A percentile compares a stretch with the other conserved stretches of the same genome.
These are phyloP conservation scores for Tulasnella sp. DNA, from an alignment of 768 basidiomycete genomes.

Conservation along the genomic window DNA sequence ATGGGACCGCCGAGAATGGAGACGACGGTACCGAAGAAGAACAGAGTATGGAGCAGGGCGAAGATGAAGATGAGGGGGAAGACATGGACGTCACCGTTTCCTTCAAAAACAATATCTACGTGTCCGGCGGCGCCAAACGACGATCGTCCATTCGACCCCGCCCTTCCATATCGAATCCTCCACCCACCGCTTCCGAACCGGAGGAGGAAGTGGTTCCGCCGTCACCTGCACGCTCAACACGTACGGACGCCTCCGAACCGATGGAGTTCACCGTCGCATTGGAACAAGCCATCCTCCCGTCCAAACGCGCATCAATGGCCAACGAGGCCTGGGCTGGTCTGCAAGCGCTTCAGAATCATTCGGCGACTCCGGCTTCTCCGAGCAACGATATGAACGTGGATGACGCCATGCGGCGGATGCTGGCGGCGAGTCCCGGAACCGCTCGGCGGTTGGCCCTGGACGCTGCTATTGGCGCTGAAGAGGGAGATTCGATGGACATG, in stretches of 20 bases:
- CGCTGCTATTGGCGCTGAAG: neutral
- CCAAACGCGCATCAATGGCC: slow-evolving; percentile 25
- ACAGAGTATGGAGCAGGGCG: neutral
- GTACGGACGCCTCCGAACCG: slow-evolving; percentile 21
- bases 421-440: slow-evolving; percentile 13
- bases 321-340: slow-evolving; percentile 25
- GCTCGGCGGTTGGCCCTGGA: neutral
- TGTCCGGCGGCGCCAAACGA: slow-evolving; percentile 13
- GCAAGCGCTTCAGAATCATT: slow-evolving; percentile 12
- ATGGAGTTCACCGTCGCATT: slow-evolving; percentile 28
- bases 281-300: slow-evolving; percentile 21
- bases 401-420: slow-evolving; percentile 18
- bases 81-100: slow-evolving; percentile 26
- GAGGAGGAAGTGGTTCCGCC: slow-evolving; percentile 10
- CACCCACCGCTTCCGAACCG: neutral
- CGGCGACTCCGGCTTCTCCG: neutral
- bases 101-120: slow-evolving; percentile 16
- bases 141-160: slow-evolving; percentile 1
- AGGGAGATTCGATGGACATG: slow-evolving; percentile 24
- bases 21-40: slow-evolving; percentile 1
- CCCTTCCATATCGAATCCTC: neutral
- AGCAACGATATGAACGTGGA: slow-evolving; percentile 18
- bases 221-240: neutral
- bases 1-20: neutral
- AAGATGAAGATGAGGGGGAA: slow-evolving; percentile 20